Base-by-base conservation (phyloP, 2,329 filamentous ascomycete genomes). In the Orbilia quercus region DNA sequence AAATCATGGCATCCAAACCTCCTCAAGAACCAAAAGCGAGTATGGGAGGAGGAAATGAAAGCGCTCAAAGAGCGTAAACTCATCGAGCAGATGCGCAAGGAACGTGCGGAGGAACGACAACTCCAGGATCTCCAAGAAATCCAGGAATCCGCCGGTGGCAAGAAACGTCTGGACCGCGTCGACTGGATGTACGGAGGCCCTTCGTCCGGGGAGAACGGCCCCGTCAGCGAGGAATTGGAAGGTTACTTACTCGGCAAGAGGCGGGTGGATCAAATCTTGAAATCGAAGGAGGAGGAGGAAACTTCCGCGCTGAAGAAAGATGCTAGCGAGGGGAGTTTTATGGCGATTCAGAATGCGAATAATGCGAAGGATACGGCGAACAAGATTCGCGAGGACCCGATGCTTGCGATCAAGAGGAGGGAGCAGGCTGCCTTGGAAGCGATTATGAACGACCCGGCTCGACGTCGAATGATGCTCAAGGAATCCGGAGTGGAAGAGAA, bases 101-200 rank as follows among this genome's bases (percentile, higher is more conserved):
- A 99, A 82, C 89, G 96, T 76, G 92, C 93, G 77, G 93, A 98
- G 80, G 96, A 99, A 82, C 89, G 93, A 50, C 89, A 91, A 51
- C 91, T 96, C 76, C 92, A 97, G 80, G 93, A 98, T 80, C 87
- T 98, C 0, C 91, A 97, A 81, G 87, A 89, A 58, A 86, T 98
- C 76, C 91, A 97, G 65, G 95, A 97, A 81, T 89, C 90, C 1
- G 90, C 92, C 0, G 95, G 95, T 38, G 92, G 93, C 64, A 88
- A 86, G 78, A 93, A 92, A 79, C 86, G 90, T 59, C 83, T 90
- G 28, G 89, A 94, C 77, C 88, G 92, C 36, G 94, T 99, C 23
- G 95, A 98, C 78, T 99, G 95, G 91, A 97, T 99, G 92, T 99
- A 99, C 82, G 88, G 90, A 77, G 94, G 94, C 0, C 92, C 95